A percentile compares a stretch with the other conserved stretches of the same genome.
Conservation (phyloP, 2,329 filamentous ascomycete genomes). For the Exophiala spinifera region DNA sequence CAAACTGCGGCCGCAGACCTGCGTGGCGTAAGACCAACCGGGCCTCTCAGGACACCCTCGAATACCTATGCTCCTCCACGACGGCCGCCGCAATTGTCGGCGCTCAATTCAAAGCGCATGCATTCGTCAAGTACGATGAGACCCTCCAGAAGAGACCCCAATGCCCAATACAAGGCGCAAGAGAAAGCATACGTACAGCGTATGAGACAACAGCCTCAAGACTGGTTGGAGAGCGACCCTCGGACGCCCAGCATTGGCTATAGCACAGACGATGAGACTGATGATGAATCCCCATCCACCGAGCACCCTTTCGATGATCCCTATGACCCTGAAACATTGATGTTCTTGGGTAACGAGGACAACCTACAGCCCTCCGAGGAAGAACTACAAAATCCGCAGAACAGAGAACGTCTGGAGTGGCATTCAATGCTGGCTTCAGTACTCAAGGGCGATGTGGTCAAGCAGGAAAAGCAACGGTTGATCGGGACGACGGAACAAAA, state of each 20-base stretch:
- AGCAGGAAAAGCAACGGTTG: slow-evolving; percentile 94
- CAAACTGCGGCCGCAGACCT: slow-evolving; percentile 30
- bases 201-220: slow-evolving; percentile 74
- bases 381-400: slow-evolving; percentile 82
- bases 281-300: slow-evolving; percentile 84
- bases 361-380: slow-evolving; percentile 84
- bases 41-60: slow-evolving; percentile 69
- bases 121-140: slow-evolving; percentile 58
- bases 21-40: slow-evolving; percentile 64
- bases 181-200: slow-evolving; percentile 94
- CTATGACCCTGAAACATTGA: slow-evolving; percentile 86
- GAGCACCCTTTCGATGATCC: slow-evolving; percentile 81
- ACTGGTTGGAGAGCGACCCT: slow-evolving; percentile 67
- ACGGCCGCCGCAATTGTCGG: slow-evolving; percentile 52
- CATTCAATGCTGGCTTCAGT: slow-evolving; percentile 97
- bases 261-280: slow-evolving; percentile 54
- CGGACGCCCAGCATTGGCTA: slow-evolving; percentile 68
- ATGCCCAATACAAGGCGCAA: slow-evolving; percentile 74
- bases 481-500: slow-evolving; percentile 77
- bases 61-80: slow-evolving; percentile 70
- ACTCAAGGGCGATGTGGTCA: slow-evolving; percentile 91
- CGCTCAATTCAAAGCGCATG: slow-evolving; percentile 47
- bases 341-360: slow-evolving; percentile 82
- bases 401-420: slow-evolving; percentile 91
- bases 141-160: slow-evolving; percentile 58